A percentile compares a stretch with the other conserved stretches of the same genome.
Conservation (phyloP, 768 basidiomycete genomes). For the Podaxis sp. region DNA sequence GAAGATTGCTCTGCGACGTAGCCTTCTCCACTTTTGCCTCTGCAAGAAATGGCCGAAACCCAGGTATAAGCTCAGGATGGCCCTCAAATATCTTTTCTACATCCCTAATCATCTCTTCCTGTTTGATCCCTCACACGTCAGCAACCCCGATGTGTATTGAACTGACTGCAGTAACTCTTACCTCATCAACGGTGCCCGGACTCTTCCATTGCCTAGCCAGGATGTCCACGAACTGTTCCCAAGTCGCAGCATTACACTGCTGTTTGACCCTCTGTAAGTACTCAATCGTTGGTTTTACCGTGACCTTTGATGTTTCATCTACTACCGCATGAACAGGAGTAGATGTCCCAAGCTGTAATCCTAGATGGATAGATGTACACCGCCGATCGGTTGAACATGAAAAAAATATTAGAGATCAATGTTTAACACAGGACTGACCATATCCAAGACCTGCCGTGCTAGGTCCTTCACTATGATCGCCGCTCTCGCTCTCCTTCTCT, state of each 20-base stretch:
- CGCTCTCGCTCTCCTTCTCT: not conserved
- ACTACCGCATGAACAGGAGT: not conserved
- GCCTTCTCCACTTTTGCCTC: not conserved
- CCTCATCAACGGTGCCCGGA: not conserved
- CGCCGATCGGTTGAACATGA: not conserved
- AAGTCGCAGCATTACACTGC: not conserved
- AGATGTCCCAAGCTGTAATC: not conserved
- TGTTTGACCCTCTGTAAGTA: not conserved
- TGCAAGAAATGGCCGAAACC: not conserved
- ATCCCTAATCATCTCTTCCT: conserved; percentile 11
- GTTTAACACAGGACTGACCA: not conserved
- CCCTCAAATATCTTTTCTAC: conserved; percentile 5
- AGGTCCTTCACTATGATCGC: not conserved
- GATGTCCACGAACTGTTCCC: not conserved
- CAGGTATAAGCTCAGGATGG: conserved; percentile 7
- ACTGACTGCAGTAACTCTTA: not conserved
- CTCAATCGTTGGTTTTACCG: not conserved
- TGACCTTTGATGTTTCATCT: not conserved
- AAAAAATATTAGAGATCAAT: not conserved
- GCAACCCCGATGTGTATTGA: not conserved
- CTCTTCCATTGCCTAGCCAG: conserved; percentile 8
- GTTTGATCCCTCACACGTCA: not conserved
- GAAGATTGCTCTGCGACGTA: not conserved
- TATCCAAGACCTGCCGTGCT: not conserved
- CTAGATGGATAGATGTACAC: not conserved